These are phyloP conservation scores for Cladosporium sp. DNA, from an alignment of 2,329 filamentous ascomycete species.

Conservation along the genomic window DNA sequence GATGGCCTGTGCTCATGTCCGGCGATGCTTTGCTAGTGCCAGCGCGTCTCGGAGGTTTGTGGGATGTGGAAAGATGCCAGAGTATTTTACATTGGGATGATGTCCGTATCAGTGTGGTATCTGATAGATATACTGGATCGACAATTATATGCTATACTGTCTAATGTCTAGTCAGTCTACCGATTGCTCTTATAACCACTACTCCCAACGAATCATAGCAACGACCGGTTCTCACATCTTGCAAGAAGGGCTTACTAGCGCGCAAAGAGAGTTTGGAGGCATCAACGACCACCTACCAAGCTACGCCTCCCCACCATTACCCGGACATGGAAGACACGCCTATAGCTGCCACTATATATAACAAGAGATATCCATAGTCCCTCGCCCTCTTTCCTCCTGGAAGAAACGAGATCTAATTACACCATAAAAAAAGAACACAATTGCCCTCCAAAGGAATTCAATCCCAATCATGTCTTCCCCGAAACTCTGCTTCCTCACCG, in stretches of 20 bases:
- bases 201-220: neutral
- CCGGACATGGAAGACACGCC: conserved; percentile 7
- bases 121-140: too few species aligned
- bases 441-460: neutral
- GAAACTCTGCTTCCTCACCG: conserved; percentile 76
- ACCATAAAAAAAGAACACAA: neutral
- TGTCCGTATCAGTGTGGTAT: neutral
- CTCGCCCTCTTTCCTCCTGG: neutral
- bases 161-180: neutral
- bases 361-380: neutral
- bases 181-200: neutral
- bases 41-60: conserved; percentile 5
- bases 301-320: conserved; percentile 16
- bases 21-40: neutral
- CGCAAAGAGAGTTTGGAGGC: conserved; percentile 8
- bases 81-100: neutral
- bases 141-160: neutral
- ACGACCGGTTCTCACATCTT: neutral
- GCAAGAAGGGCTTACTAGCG: neutral
- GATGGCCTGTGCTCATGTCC: conserved; percentile 22
- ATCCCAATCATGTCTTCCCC: conserved; percentile 18
- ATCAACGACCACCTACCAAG: conserved; percentile 7
- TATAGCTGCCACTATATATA: conserved; percentile 12
- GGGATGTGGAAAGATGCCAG: neutral
- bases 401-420: conserved; percentile 3